Base-by-base conservation (phyloP, 345 rosid species). In the Limnanthes douglasii region DNA sequence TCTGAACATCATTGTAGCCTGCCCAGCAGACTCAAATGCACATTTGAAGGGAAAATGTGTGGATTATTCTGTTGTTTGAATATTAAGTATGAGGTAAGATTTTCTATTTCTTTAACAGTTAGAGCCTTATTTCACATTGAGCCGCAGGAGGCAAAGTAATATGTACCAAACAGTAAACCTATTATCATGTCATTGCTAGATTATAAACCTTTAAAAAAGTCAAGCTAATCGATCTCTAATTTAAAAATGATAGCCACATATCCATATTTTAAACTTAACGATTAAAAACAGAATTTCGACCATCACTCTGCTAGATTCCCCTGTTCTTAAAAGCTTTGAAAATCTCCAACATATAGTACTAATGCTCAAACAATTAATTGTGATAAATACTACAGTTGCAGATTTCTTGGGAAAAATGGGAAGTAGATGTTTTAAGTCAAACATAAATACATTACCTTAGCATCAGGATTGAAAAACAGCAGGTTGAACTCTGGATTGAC, bases 401-500 rank as follows among this genome's bases (percentile, higher is more conserved):
- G n/a, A n/a, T n/a, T n/a, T n/a, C n/a, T n/a, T n/a, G n/a, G 34
- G 14, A 37, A 10, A 27, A 4, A 46, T 4, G 11, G 18, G 21
- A 10, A 42, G 30, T n/a, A n/a, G n/a, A n/a, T n/a, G n/a, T n/a
- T n/a, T n/a, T n/a, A n/a, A n/a, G n/a, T n/a, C n/a, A n/a, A n/a
- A n/a, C n/a, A n/a, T n/a, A n/a, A n/a, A n/a, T n/a, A n/a, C n/a
- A n/a, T 41, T 86, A 75, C 97, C 97, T 78, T 76, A 26, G 90
- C 85, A 60, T 49, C 55, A 41, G 86, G 86, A 57, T 72, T 72
- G 61, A 73, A 68, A 56, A 51, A 67, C 41, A 88, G 51, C 65
- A 88, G 57, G 64, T 37, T 78, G 80, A 71, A 78, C 56, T 69
- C 93, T 3, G 97, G 97, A 44, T 63, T 42, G 41, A 82, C 72